Evolutionary conservation across 257 asterid genomes (phyloP).

Genomic region (Gynochthodes officinalis): DNA sequence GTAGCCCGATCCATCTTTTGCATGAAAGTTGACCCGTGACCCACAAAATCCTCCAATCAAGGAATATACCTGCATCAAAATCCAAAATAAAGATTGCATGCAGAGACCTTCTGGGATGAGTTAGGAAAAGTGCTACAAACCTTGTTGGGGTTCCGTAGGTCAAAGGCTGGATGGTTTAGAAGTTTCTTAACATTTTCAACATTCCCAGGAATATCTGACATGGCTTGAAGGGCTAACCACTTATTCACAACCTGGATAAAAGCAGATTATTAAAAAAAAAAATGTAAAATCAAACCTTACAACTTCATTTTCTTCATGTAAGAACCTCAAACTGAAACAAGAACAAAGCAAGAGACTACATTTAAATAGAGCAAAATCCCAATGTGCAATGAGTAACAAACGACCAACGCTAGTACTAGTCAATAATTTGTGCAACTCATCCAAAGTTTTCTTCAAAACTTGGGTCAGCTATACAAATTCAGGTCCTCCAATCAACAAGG

Average conservation of each 20-base stretch:
- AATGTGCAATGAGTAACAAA: background rate
- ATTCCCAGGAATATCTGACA: constrained; percentile 65
- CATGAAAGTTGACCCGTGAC: constrained; percentile 67
- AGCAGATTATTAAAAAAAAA: background rate
- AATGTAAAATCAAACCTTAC: background rate
- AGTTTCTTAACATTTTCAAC: constrained; percentile 75
- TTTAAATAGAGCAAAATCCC: background rate
- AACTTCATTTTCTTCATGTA: background rate
- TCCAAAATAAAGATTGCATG: background rate
- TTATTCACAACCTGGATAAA: constrained; percentile 58
- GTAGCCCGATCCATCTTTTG: constrained; percentile 78
- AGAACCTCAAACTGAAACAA: background rate
- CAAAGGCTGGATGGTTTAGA: constrained; percentile 67
- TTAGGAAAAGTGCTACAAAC: constrained; percentile 23
- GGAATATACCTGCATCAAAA: constrained; percentile 53
- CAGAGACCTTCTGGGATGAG: background rate
- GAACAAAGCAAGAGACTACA: background rate
- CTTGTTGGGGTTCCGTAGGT: constrained; percentile 82
- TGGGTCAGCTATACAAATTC: background rate
- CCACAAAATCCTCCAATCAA: constrained; percentile 75
- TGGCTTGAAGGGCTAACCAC: constrained; percentile 78
- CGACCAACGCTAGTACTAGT: background rate
- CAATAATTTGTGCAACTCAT: background rate
- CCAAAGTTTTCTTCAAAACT: background rate
- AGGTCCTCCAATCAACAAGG: background rate